Evolutionary conservation across 257 asterid species (phyloP).

Genomic region (Penstemon davidsonii): DNA sequence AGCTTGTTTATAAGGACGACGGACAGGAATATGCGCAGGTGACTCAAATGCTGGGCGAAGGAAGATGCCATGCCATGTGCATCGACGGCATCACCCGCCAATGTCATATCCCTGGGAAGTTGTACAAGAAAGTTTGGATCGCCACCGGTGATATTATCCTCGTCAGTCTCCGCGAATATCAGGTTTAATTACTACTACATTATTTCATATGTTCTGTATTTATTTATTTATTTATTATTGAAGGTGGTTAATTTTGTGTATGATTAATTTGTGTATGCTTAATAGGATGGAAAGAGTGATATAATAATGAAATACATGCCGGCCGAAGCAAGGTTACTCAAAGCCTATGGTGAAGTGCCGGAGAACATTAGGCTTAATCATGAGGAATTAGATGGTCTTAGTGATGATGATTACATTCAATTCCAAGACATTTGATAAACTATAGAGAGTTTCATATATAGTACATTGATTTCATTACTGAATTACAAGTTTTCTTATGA

Average conservation of each 20-base stretch:
- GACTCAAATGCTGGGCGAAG: conserved; percentile 84
- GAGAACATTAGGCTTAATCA: conserved; percentile 76
- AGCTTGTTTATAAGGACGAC: conserved; percentile 87
- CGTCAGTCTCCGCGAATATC: conserved; percentile 94
- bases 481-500: too few species aligned
- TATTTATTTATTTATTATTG: background rate
- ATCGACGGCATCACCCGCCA: conserved; percentile 86
- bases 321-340: conserved; percentile 85
- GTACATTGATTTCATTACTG: too few species aligned
- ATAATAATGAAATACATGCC: conserved; percentile 92
- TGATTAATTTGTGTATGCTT: background rate
- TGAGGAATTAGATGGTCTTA: too few species aligned
- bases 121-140: conserved; percentile 97
- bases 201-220: background rate
- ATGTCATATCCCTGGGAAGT: conserved; percentile 89
- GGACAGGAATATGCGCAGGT: conserved; percentile 96
- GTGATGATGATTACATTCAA: too few species aligned
- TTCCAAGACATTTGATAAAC: too few species aligned
- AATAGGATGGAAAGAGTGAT: conserved; percentile 88
- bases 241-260: background rate
- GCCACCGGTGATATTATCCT: conserved; percentile 93
- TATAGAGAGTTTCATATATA: too few species aligned
- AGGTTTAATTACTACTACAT: conserved; percentile 35
- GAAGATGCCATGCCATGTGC: conserved; percentile 85
- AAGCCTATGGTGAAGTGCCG: conserved; percentile 90